Base-by-base conservation (phyloP, 306 rosid species). In the Quercus berberidifolia region DNA sequence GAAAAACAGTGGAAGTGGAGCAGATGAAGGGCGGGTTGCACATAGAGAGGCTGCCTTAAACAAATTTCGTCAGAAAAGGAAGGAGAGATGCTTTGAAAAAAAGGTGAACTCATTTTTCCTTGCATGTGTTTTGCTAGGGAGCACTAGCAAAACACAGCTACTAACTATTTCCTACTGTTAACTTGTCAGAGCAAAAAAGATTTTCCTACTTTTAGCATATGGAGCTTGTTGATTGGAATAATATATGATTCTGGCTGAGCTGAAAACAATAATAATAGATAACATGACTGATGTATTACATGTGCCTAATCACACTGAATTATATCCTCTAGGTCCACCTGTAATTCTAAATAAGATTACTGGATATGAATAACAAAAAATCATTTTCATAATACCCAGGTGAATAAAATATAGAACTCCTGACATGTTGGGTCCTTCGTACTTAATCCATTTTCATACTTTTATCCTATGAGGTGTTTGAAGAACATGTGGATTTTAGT, bases 11-110 rank as follows among this genome's bases (percentile, higher is more conserved):
- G 71, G 82, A 64, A 84, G 79, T 79, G 91, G 74, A 54, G 54
- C 78, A 69, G 92, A 88, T 78, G 87, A 86, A 77, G 84, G 73
- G 51, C 84, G 88, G 67, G 76, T 80, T 75, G 80, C 92, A 20
- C 83, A 77, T 76, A 84, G 90, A 69, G 81, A 84, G 71, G 88
- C 82, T 56, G 88, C 90, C 55, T 71, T 84, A 10, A 64, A 49
- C 23, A 84, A 83, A 80, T 87, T 84, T 64, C 85, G 81, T 25
- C 88, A 75, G 60, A 87, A 87, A 74, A 82, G 90, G 78, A 83
- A 84, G 78, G 90, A 87, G 52, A 82, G 90, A 76, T 84, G 90
- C 79, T 87, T 82, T 17, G 88, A 87, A 82, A 87, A 84, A 69
- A 84, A 71, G 90, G 90, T 84, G 46, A 84, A 71, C 49, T 13